These are phyloP conservation scores for Nicotiana undulata DNA, from an alignment of 257 asterid species.

Conservation along the genomic window DNA sequence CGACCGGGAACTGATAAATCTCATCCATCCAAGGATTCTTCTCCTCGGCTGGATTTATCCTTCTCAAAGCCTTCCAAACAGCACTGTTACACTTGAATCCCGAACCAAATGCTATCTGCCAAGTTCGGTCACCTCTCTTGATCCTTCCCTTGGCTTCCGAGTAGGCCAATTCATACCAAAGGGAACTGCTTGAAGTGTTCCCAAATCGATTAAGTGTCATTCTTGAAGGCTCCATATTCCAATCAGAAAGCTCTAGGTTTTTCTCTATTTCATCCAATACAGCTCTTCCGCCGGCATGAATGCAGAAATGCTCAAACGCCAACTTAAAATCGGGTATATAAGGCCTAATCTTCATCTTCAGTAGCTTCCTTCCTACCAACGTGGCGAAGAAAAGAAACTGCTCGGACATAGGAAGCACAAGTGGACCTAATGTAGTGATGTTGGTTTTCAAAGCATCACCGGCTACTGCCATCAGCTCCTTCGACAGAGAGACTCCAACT, in stretches of 20 bases:
- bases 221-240: slow-evolving; percentile 85
- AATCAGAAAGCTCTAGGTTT: slow-evolving; percentile 56
- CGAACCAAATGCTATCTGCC: slow-evolving; percentile 90
- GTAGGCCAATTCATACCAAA: slow-evolving; percentile 69
- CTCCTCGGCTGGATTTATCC: slow-evolving; percentile 36
- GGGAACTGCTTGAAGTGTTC: slow-evolving; percentile 80
- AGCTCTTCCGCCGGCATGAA: slow-evolving; percentile 87
- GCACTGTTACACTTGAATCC: slow-evolving; percentile 86
- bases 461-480: slow-evolving; percentile 73
- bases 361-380: slow-evolving; percentile 43
- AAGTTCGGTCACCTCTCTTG: slow-evolving; percentile 67
- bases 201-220: slow-evolving; percentile 77
- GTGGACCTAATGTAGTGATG: slow-evolving; percentile 69
- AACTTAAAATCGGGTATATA: slow-evolving; percentile 70
- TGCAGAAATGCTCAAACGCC: slow-evolving; percentile 84
- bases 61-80: slow-evolving; percentile 74
- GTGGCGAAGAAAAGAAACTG: slow-evolving; percentile 69
- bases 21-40: slow-evolving; percentile 36
- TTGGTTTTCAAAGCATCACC: slow-evolving; percentile 72
- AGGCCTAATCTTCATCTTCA: slow-evolving; percentile 68
- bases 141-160: slow-evolving; percentile 76
- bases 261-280: slow-evolving; percentile 75
- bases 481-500: slow-evolving; percentile 56
- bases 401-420: slow-evolving; percentile 72
- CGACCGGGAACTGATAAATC: slow-evolving; percentile 31